Conservation (phyloP, 352 stramenopile genomes). For the Phytophthora tentaculata region DNA sequence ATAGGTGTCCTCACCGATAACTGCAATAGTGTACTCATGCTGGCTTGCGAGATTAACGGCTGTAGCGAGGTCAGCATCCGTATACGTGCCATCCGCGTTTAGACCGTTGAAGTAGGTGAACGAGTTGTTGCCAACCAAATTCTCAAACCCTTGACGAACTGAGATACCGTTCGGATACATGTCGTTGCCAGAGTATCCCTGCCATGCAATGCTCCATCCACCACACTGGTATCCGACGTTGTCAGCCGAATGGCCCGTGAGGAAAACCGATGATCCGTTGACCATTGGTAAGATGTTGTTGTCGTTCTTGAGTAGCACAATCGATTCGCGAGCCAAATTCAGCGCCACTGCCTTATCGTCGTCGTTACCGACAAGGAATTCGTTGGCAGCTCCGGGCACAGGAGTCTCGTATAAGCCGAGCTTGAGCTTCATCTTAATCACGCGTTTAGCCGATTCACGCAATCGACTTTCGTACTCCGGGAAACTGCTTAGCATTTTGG, state of each 20-base stretch:
- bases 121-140: constrained; percentile 30
- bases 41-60: constrained; percentile 57
- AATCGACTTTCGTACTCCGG: constrained; percentile 49
- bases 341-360: constrained; percentile 58
- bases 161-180: constrained; percentile 67
- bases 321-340: constrained; percentile 73
- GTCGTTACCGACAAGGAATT: constrained; percentile 47
- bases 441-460: constrained; percentile 55
- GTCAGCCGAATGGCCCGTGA: constrained; percentile 71
- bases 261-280: constrained; percentile 51
- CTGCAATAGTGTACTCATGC: constrained; percentile 73
- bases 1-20: constrained; percentile 81
- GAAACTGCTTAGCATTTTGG: constrained; percentile 47
- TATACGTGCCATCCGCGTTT: constrained; percentile 52
- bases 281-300: constrained; percentile 54
- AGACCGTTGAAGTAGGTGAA: constrained; percentile 68
- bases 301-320: constrained; percentile 85
- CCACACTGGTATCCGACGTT: constrained; percentile 74
- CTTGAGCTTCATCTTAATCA: constrained; percentile 82
- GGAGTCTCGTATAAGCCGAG: constrained; percentile 73
- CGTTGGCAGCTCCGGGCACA: constrained; percentile 50
- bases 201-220: constrained; percentile 86
- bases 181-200: constrained; percentile 74
- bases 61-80: constrained; percentile 47
- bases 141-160: constrained; percentile 58